Evolutionary conservation across 768 basidiomycete species (phyloP).

Genomic region (Rhodotorula diobovata): DNA sequence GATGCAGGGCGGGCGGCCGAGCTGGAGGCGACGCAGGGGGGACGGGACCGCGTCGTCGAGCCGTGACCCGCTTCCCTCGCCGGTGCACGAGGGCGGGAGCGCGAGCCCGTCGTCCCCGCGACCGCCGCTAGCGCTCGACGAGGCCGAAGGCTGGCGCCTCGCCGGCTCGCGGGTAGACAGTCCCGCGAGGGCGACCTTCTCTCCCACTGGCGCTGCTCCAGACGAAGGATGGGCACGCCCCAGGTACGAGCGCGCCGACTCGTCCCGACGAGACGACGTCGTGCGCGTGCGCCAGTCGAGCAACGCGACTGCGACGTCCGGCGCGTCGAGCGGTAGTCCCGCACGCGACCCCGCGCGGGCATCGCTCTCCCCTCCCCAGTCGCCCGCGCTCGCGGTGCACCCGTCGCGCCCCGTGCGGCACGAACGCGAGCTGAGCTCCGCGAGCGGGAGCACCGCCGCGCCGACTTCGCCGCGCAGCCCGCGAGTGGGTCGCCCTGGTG

Average conservation of each 20-base stretch:
- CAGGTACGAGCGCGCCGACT: not conserved
- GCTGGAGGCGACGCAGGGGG: not conserved
- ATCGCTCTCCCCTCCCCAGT: not conserved
- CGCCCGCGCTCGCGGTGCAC: not conserved
- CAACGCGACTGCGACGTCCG: not conserved
- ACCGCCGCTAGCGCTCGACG: not conserved
- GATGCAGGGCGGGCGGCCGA: not conserved
- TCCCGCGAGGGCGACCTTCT: not conserved
- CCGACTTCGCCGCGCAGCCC: not conserved
- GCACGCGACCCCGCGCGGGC: not conserved
- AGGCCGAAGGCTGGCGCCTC: not conserved
- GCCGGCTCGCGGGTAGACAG: not conserved
- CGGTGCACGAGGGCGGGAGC: slow-evolving; percentile 1
- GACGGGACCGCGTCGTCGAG: not conserved
- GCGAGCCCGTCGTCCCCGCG: not conserved
- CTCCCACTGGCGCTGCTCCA: not conserved
- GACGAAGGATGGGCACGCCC: not conserved
- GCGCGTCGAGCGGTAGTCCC: not conserved
- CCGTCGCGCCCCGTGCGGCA: not conserved
- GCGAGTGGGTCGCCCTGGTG: not conserved
- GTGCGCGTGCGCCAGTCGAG: not conserved
- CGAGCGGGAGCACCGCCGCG: not conserved
- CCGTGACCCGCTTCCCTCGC: not conserved
- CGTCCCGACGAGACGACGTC: not conserved
- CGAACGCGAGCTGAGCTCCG: not conserved